Conservation (phyloP, 306 rosid genomes). For the Ormosia semicastrata region DNA sequence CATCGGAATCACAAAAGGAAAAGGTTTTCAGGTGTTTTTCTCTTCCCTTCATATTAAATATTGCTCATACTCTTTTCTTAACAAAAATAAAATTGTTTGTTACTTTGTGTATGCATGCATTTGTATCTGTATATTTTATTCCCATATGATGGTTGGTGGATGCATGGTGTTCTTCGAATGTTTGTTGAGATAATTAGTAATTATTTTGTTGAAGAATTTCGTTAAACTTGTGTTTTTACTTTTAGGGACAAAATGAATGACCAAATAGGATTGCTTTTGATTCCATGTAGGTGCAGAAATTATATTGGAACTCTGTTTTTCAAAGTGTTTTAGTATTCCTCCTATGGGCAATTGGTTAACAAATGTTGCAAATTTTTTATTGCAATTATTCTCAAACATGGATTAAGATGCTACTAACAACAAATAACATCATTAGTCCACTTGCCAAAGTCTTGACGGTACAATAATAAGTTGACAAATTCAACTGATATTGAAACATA, state of each 20-base stretch:
- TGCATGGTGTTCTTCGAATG: conserved; percentile 1
- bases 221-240: neutral
- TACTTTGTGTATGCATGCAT: conserved; percentile 10
- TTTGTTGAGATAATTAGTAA: neutral
- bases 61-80: neutral
- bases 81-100: neutral
- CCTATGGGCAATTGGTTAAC: neutral
- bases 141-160: neutral
- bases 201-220: neutral
- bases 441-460: neutral
- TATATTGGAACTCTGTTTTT: neutral
- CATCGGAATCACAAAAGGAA: conserved; percentile 82
- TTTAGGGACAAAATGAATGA: neutral
- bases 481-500: neutral
- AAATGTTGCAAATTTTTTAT: neutral
- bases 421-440: neutral
- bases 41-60: neutral
- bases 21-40: conserved; percentile 87
- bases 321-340: neutral
- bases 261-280: neutral
- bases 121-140: neutral
- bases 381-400: neutral
- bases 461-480: neutral
- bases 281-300: neutral
- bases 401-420: neutral